A percentile compares a stretch with the other conserved stretches of the same genome.
phyloP scores from a whole-genome alignment of 1,284 basidiomycete genomes.

The Gomphus bonarii region DNA sequence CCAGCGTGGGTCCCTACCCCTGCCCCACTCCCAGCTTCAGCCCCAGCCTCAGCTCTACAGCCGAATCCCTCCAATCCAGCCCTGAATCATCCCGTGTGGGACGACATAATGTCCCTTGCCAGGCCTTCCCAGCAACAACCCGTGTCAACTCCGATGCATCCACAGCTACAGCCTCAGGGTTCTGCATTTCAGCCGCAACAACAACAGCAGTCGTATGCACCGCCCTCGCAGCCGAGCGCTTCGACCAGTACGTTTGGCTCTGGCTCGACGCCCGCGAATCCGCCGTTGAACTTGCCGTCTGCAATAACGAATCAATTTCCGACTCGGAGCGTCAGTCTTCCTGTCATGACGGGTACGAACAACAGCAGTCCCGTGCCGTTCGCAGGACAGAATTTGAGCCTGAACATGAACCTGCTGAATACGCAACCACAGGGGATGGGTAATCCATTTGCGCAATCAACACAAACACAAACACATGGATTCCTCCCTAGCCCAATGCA shows the following conservation, averaged over 20 bases:
- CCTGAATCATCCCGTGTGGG: constrained; percentile 19
- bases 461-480: constrained; percentile 5
- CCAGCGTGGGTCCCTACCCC: too few species aligned
- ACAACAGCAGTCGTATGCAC: constrained; percentile 8
- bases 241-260: constrained; percentile 11
- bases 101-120: constrained; percentile 10
- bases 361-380: neutral
- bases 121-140: neutral
- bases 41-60: constrained; percentile 21
- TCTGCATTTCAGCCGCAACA: neutral
- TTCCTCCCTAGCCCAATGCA: too few species aligned
- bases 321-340: neutral
- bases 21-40: too few species aligned
- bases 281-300: neutral
- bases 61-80: constrained; percentile 16
- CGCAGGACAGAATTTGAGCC: too few species aligned
- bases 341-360: neutral
- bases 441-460: constrained; percentile 12
- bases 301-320: neutral
- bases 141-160: neutral
- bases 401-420: too few species aligned
- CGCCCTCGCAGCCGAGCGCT: neutral
- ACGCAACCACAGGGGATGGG: constrained; percentile 4
- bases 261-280: constrained; percentile 7
- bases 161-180: neutral